A percentile compares a stretch with the other conserved stretches of the same genome.
Conservation (phyloP, 2,329 filamentous ascomycete species). For the Albifimbria verrucaria region DNA sequence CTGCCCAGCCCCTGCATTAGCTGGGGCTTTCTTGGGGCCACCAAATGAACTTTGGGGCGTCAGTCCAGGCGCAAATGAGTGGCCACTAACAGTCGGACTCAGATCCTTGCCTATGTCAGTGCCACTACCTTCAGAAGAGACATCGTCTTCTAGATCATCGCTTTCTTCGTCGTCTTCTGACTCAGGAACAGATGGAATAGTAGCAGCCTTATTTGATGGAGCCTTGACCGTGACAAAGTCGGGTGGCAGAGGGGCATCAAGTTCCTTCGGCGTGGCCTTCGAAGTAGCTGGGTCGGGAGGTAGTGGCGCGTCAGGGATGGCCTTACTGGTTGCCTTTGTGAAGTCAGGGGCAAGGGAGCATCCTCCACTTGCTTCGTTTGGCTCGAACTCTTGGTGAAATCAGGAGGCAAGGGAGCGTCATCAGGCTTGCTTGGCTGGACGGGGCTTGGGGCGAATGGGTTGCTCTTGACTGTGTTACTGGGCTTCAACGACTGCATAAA, state of each 20-base stretch:
- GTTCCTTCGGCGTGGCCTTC: constrained; percentile 21
- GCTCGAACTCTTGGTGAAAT: constrained; percentile 19
- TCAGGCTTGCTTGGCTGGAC: constrained; percentile 4
- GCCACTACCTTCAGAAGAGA: constrained; percentile 56
- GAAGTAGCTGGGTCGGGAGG: constrained; percentile 36
- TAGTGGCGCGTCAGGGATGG: constrained; percentile 31
- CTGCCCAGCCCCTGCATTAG: constrained; percentile 35
- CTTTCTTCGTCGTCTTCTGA: constrained; percentile 35
- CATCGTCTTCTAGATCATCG: constrained; percentile 45
- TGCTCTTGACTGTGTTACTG: constrained; percentile 3
- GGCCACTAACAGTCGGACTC: constrained; percentile 46
- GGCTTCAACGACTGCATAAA: constrained; percentile 25
- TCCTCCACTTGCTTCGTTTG: constrained; percentile 14
- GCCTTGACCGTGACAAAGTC: constrained; percentile 29
- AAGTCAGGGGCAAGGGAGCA: constrained; percentile 32
- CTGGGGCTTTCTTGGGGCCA: constrained; percentile 34
- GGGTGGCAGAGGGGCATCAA: constrained; percentile 39
- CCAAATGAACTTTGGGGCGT: constrained; percentile 60
- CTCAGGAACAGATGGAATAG: constrained; percentile 35
- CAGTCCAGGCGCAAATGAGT: constrained; percentile 45
- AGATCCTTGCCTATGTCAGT: constrained; percentile 64
- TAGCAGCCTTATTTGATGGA: constrained; percentile 25
- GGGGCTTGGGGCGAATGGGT: constrained; percentile 2
- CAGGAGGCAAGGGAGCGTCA: constrained; percentile 25
- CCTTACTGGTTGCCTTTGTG: constrained; percentile 15